Percentiles rank a stretch among this genome's conserved stretches.
Evolutionary conservation across 805 yeast genomes (phyloP).

Genomic region (Schizosaccharomyces osmophilus): DNA sequence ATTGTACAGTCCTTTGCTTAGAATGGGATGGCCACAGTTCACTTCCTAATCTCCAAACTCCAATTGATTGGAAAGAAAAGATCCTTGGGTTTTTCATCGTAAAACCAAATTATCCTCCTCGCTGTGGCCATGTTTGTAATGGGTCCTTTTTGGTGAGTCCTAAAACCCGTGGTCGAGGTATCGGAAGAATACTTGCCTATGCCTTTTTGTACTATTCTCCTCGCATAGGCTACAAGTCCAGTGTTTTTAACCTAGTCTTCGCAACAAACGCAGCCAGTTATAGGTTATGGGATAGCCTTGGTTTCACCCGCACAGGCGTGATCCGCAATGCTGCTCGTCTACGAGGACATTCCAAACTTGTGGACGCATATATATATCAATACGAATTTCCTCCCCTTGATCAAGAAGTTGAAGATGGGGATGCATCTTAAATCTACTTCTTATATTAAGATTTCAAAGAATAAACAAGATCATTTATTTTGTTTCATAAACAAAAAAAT

Average conservation of each 20-base stretch:
- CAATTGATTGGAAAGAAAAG: background rate
- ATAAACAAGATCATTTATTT: no score
- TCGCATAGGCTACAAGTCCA: conserved; percentile 48
- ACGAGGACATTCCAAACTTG: conserved; percentile 35
- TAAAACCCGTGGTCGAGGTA: conserved; percentile 33
- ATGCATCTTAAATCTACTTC: background rate
- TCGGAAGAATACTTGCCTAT: conserved; percentile 48
- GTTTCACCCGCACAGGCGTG: conserved; percentile 56
- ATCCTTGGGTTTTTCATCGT: conserved; percentile 17
- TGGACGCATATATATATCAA: conserved; percentile 62
- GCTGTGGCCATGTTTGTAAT: conserved; percentile 70
- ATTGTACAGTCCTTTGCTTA: background rate
- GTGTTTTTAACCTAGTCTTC: conserved; percentile 72
- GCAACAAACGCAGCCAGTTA: conserved; percentile 54
- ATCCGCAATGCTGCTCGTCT: conserved; percentile 51
- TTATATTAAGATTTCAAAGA: no score
- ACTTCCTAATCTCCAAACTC: background rate
- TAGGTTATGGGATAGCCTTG: conserved; percentile 60
- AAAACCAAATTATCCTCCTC: conserved; percentile 68
- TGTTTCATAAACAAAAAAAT: no score
- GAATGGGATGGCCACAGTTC: background rate
- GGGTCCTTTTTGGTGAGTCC: conserved; percentile 60
- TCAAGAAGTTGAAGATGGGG: background rate
- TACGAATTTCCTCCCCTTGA: conserved; percentile 21
- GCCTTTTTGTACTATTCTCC: conserved; percentile 54